Conservation (phyloP, 1,284 basidiomycete species). For the Pyrrhoderma noxium region DNA sequence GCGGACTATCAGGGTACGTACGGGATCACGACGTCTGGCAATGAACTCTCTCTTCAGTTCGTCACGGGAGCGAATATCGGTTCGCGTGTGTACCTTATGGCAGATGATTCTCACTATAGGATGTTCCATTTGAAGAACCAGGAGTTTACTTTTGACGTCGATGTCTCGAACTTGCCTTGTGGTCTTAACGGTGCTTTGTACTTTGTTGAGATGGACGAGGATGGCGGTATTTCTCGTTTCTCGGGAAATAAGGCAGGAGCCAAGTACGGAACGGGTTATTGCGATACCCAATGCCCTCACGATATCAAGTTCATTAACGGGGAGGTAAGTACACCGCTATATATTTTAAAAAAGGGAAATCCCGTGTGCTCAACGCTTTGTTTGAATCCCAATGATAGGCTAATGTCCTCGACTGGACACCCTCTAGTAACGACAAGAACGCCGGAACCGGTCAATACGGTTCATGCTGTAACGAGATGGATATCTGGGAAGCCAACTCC, state of each 20-base stretch:
- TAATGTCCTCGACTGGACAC: constrained; percentile 22
- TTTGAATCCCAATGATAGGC: constrained; percentile 17
- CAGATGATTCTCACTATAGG: constrained; percentile 21
- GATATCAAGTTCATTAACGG: constrained; percentile 53
- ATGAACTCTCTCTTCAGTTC: constrained; percentile 29
- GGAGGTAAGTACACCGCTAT: constrained; percentile 29
- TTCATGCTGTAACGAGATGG: constrained; percentile 24
- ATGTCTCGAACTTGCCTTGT: constrained; percentile 24
- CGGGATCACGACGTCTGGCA: constrained; percentile 36
- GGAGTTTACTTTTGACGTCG: constrained; percentile 28
- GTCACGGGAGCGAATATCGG: constrained; percentile 24
- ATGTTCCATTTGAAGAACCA: constrained; percentile 25
- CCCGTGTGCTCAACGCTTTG: constrained; percentile 36
- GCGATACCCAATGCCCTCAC: constrained; percentile 50
- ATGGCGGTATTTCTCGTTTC: constrained; percentile 45
- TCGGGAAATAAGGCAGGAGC: constrained; percentile 50
- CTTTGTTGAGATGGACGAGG: constrained; percentile 45
- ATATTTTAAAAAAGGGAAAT: background rate
- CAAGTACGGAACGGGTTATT: constrained; percentile 51
- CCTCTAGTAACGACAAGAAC: constrained; percentile 21
- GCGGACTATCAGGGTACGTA: constrained; percentile 34
- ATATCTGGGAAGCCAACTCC: constrained; percentile 27
- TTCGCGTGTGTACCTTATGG: constrained; percentile 26
- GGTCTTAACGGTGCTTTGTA: constrained; percentile 33
- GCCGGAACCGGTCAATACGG: constrained; percentile 22